Evolutionary conservation across 768 basidiomycete genomes (phyloP).

Genomic region (Pisolithus marmoratus): DNA sequence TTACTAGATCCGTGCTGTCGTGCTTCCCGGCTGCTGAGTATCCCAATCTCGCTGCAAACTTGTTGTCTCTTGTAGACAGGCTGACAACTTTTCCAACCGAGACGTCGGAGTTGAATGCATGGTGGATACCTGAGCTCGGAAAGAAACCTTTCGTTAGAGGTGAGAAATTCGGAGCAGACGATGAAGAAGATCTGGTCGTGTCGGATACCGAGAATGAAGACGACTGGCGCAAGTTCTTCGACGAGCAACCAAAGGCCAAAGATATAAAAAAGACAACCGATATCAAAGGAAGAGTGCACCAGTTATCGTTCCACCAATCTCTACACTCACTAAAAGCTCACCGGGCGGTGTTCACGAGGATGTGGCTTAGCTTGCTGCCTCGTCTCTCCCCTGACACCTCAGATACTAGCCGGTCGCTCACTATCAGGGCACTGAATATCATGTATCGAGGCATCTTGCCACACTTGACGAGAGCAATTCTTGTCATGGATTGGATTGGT

Average conservation of each 20-base stretch:
- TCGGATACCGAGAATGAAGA: constrained; percentile 30
- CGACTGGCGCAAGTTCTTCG: constrained; percentile 84
- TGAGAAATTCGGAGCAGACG: constrained; percentile 30
- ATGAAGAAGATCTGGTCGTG: constrained; percentile 28
- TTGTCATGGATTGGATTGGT: constrained; percentile 91
- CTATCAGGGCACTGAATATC: constrained; percentile 60
- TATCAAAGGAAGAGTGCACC: constrained; percentile 45
- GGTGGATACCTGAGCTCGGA: constrained; percentile 73
- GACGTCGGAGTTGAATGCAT: constrained; percentile 59
- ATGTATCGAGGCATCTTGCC: constrained; percentile 84
- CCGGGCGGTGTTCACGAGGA: constrained; percentile 70
- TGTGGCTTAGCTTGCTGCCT: constrained; percentile 74
- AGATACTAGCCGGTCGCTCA: constrained; percentile 30
- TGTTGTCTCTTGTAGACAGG: constrained; percentile 61
- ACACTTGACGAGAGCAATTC: constrained; percentile 67
- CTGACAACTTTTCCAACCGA: constrained; percentile 73
- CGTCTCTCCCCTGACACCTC: constrained; percentile 39
- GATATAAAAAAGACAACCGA: constrained; percentile 34
- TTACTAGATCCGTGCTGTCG: constrained; percentile 20
- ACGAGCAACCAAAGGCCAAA: constrained; percentile 45
- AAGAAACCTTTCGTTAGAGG: constrained; percentile 48
- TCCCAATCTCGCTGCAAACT: constrained; percentile 41
- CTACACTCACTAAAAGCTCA: constrained; percentile 75
- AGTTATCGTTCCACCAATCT: constrained; percentile 69
- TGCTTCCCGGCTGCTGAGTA: constrained; percentile 23